Evolutionary conservation across 176 grass and related monocot species (phyloP), one percentile per base, ranked within the genome.

Genomic region (Phoenix dactylifera): DNA sequence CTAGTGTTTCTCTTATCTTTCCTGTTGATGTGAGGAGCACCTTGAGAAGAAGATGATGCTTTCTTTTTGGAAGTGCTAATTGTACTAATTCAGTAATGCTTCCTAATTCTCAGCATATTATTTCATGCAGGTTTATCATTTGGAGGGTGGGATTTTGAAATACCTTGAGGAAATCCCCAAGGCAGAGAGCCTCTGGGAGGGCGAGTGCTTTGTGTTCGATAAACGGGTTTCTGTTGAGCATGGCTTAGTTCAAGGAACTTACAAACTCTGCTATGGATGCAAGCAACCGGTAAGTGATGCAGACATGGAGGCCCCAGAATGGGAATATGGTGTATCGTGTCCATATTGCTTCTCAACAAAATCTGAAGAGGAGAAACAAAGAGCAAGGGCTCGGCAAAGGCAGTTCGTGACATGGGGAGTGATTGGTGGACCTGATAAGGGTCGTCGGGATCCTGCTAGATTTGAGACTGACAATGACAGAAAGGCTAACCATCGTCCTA

Each of bases 171-270:
- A 97, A 91, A 66, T 97, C 23, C 87, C 87, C 0, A 77, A 77
- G 77, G 57, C 50, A 26, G 87, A 91, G 60, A 91, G 87, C 24
- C 65, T 91, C 19, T 97, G 92, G 92, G 87, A 97, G 22, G 87
- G 92, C 23, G 87, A 97, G 67, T 97, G 93, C 62, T 91, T 97
- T 57, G 93, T 97, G 28, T 97, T 97, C 72, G 92, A 97, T 53
- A 97, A 97, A 58, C 81, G 87, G 62, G 93, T 97, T 23, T 97
- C 93, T 0, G 93, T 97, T 20, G 84, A 91, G 52, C 87, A 97
- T 49, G 87, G 87, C 60, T 69, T 97, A 71, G 76, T 68, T 49
- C 93, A 83, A 71, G 93, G 93, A 74, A 88, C 78, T 20, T 73
- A 97, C 62, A 91, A 97, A 49, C 81, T 97, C 52, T 97, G 93